Base-by-base conservation (phyloP, 805 yeast genomes). In the Ascoidea rubescens region DNA sequence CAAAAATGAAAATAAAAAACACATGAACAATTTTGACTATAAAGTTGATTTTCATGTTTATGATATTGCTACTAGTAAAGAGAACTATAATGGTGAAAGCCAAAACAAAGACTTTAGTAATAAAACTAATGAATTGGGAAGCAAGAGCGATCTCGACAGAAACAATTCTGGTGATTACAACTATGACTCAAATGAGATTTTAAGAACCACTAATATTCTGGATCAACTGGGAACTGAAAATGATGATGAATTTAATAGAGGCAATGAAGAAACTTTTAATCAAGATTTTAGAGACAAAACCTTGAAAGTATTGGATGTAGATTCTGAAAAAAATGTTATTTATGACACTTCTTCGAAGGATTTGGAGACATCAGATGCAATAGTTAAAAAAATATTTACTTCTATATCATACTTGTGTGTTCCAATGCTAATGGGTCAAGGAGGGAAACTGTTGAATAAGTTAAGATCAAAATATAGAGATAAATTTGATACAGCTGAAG, bases 361-460 rank as follows among this genome's bases (percentile, higher is more conserved):
- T 4, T 17, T 37, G 4, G 6, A 12, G 7, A 31, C 53, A 6
- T 44, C 45, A 6, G 50, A 55, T 32, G 32, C 50, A 3, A 31
- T 49, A 5, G 58, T 54, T 37, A 31, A 46, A 33, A 51, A 50
- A 48, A 56, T 56, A 7, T 45, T 52, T 14, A 50, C 54, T n/a
- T 31, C 43, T 16, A 47, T 55, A 16, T 31, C 53, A 31, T 46
- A 49, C 30, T 50, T 55, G 48, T 53, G 43, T n/a, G 30, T 47
- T 21, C 37, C 47, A 5, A 48, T 54, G 48, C 52, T 50, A 2
- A 32, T 56, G 16, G 50, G 44, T n/a, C 44, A 48, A 7, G 55
- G 53, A 2, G 48, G 50, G 30, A 55, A 52, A 43, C 53, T 50
- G 42, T 47, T 55, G 6, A 48, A 48, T 4, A 50, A 47, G 43